Evolutionary conservation across 306 rosid genomes (phyloP).

Genomic region (Quercus suber): DNA sequence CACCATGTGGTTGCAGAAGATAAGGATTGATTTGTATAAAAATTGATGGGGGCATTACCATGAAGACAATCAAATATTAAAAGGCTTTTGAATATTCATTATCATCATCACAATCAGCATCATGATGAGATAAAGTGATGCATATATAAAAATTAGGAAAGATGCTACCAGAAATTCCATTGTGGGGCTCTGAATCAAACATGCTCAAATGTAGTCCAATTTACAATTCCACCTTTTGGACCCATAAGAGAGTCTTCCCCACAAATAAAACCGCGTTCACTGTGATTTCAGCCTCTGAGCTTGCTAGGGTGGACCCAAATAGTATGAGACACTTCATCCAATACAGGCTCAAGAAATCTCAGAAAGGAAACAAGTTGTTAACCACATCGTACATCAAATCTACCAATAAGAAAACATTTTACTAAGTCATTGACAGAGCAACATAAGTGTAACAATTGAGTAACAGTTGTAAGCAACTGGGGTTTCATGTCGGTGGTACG

Average conservation of each 20-base stretch:
- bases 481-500: not conserved
- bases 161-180: constrained; percentile 7
- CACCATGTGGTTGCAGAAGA: constrained; percentile 33
- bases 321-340: not conserved
- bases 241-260: too few species aligned
- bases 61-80: constrained; percentile 24
- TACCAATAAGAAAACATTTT: not conserved
- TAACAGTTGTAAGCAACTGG: not conserved
- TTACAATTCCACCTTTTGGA: constrained; percentile 3
- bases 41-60: constrained; percentile 22
- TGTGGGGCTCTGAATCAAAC: not conserved
- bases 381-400: not conserved
- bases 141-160: not conserved
- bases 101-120: not conserved
- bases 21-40: constrained; percentile 23
- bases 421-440: not conserved
- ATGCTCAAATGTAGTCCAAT: not conserved
- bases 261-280: too few species aligned
- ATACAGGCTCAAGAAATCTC: not conserved
- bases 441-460: too few species aligned
- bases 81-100: constrained; percentile 12
- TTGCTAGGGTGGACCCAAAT: not conserved
- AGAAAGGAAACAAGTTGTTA: too few species aligned
- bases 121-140: constrained; percentile 6
- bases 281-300: too few species aligned